Percentiles rank a stretch among this genome's conserved stretches.
phyloP scores from a whole-genome alignment of 495 filamentous ascomycete genomes.

The Aspergillus bridgeri region DNA sequence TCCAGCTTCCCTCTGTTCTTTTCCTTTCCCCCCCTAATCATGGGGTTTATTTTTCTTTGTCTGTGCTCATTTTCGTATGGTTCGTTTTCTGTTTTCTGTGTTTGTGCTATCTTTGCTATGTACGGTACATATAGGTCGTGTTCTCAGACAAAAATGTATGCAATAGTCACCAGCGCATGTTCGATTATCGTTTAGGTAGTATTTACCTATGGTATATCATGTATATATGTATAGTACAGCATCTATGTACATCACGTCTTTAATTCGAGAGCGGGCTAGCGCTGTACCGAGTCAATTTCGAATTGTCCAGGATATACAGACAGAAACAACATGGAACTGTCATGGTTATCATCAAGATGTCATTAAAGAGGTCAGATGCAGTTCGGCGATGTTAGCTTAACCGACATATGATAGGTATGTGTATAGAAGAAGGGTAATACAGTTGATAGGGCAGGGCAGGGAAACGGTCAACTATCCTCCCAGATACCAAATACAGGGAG shows the following conservation, averaged over 20 bases:
- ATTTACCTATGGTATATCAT: not conserved
- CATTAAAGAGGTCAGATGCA: not conserved
- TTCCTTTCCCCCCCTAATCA: not conserved
- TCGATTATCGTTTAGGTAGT: too few species aligned
- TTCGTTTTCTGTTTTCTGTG: not conserved
- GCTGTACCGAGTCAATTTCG: not conserved
- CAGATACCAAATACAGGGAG: slow-evolving; percentile 38
- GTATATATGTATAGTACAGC: too few species aligned
- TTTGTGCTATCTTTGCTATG: not conserved
- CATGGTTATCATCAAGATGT: not conserved
- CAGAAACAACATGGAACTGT: not conserved
- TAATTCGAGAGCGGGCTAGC: not conserved
- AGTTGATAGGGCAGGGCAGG: not conserved
- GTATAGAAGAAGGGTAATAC: not conserved
- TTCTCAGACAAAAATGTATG: not conserved
- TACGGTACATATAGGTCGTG: not conserved
- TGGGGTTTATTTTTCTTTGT: not conserved
- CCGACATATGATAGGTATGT: not conserved
- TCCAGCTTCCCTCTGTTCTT: not conserved
- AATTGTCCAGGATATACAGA: too few species aligned
- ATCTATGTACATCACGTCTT: not conserved
- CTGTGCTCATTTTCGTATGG: not conserved
- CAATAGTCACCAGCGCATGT: not conserved
- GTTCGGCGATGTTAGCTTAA: too few species aligned
- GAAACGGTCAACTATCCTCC: slow-evolving; percentile 23